phyloP scores from a whole-genome alignment of 2,329 filamentous ascomycete genomes.

The Talaromyces sp. region DNA sequence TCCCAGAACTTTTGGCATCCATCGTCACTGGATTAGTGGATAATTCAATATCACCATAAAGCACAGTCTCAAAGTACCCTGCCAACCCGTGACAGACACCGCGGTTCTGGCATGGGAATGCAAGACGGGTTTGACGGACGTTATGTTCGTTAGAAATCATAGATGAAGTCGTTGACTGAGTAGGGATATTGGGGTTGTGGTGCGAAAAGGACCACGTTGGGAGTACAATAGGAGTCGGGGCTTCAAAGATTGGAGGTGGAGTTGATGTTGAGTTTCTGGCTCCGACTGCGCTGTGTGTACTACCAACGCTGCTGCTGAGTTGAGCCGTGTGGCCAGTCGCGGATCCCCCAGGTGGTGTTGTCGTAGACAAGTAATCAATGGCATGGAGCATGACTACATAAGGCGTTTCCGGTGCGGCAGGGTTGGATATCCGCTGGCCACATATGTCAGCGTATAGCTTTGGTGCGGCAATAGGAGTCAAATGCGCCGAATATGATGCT shows the following conservation, averaged over 20 bases:
- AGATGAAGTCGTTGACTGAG: slow-evolving; percentile 30
- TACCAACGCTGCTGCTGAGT: slow-evolving; percentile 20
- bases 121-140: slow-evolving; percentile 70
- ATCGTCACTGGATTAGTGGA: slow-evolving; percentile 92
- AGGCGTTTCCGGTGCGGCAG: slow-evolving; percentile 78
- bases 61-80: slow-evolving; percentile 94
- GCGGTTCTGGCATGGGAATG: slow-evolving; percentile 72
- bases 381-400: slow-evolving; percentile 93
- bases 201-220: slow-evolving; percentile 47
- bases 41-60: slow-evolving; percentile 81
- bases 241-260: slow-evolving; percentile 31
- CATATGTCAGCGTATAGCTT: slow-evolving; percentile 79
- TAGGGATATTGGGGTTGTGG: slow-evolving; percentile 38
- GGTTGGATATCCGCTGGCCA: slow-evolving; percentile 59
- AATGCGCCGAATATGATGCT: slow-evolving; percentile 84
- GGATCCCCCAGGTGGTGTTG: slow-evolving; percentile 39
- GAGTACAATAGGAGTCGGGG: slow-evolving; percentile 38
- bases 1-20: slow-evolving; percentile 87
- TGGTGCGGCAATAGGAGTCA: slow-evolving; percentile 87
- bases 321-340: slow-evolving; percentile 15
- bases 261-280: slow-evolving; percentile 26
- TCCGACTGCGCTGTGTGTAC: slow-evolving; percentile 21
- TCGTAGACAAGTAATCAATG: slow-evolving; percentile 76
- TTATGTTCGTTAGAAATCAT: slow-evolving; percentile 86
- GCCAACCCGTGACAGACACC: slow-evolving; percentile 87